A percentile compares a stretch with the other conserved stretches of the same genome.
Conservation (phyloP, 73 alveolate genomes). For the Diophrys appendiculata region DNA sequence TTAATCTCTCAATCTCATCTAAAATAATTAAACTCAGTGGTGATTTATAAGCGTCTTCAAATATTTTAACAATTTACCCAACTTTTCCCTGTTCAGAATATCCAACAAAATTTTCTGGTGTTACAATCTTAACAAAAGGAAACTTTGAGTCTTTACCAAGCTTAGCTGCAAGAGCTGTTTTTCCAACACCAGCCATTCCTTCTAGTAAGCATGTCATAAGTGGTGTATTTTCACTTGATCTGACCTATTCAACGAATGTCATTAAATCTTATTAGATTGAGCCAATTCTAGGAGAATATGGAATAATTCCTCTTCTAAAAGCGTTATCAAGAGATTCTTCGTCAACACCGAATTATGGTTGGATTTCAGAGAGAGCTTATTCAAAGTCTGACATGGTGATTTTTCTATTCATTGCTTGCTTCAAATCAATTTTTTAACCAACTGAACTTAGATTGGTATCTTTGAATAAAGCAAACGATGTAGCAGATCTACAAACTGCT, state of each 20-base stretch:
- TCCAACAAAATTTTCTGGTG: constrained; percentile 98
- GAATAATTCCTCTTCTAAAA: constrained; percentile 83
- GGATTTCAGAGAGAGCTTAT: constrained; percentile 90
- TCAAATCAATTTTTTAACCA: constrained; percentile 51
- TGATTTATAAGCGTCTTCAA: constrained; percentile 99
- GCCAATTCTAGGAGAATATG: constrained; percentile 72
- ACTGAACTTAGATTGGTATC: constrained; percentile 54
- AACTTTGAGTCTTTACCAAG: constrained; percentile 92
- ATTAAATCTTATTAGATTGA: constrained; percentile 56
- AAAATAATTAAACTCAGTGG: constrained; percentile 93
- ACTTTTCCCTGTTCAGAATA: constrained; percentile 89
- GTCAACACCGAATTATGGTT: constrained; percentile 98
- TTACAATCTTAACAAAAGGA: constrained; percentile 94
- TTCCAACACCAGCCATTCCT: constrained; percentile 95
- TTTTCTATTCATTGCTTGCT: constrained; percentile 91
- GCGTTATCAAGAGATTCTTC: constrained; percentile 81
- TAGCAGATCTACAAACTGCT: constrained; percentile 92
- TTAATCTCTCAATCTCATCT: constrained; percentile 98
- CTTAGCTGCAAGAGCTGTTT: constrained; percentile 97
- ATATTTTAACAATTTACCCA: constrained; percentile 89
- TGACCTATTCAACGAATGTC: constrained; percentile 83
- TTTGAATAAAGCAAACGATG: constrained; percentile 82
- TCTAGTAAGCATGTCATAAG: constrained; percentile 89
- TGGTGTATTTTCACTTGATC: constrained; percentile 79
- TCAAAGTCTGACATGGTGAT: constrained; percentile 89